phyloP scores from a whole-genome alignment of 2,329 filamentous ascomycete species.

The Clonostachys byssicola region DNA sequence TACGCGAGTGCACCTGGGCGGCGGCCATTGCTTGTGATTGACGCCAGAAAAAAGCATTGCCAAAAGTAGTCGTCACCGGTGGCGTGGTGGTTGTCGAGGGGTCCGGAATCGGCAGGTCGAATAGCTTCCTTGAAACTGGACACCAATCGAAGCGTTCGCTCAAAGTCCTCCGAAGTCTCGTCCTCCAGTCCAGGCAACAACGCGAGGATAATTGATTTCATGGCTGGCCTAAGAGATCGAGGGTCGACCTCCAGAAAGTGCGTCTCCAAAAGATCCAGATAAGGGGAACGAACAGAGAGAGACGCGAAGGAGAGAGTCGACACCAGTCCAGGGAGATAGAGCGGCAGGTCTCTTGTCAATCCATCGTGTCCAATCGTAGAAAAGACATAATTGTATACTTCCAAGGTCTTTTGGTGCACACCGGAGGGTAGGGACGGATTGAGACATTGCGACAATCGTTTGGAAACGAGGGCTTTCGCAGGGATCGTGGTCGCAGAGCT shows the following conservation, averaged over 20 bases:
- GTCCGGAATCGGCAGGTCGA: constrained; percentile 46
- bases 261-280: constrained; percentile 78
- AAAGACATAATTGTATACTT: constrained; percentile 91
- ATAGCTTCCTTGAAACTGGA: constrained; percentile 72
- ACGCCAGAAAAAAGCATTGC: constrained; percentile 94
- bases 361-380: constrained; percentile 77
- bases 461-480: constrained; percentile 77
- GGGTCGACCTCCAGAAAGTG: constrained; percentile 72
- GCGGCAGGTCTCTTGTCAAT: constrained; percentile 73
- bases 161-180: constrained; percentile 95
- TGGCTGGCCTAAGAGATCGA: constrained; percentile 71
- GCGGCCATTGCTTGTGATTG: constrained; percentile 83
- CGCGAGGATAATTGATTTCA: constrained; percentile 88
- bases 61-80: constrained; percentile 86
- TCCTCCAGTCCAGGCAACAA: constrained; percentile 90
- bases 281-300: constrained; percentile 80
- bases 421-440: constrained; percentile 91
- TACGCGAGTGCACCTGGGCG: constrained; percentile 87
- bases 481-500: constrained; percentile 69
- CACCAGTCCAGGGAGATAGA: constrained; percentile 87
- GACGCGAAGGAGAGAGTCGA: constrained; percentile 93
- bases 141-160: constrained; percentile 74
- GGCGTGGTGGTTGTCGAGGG: constrained; percentile 46
- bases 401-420: constrained; percentile 94
- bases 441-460: constrained; percentile 90